Base-by-base conservation (phyloP, 768 basidiomycete genomes). In the Albatrellus ellisii region DNA sequence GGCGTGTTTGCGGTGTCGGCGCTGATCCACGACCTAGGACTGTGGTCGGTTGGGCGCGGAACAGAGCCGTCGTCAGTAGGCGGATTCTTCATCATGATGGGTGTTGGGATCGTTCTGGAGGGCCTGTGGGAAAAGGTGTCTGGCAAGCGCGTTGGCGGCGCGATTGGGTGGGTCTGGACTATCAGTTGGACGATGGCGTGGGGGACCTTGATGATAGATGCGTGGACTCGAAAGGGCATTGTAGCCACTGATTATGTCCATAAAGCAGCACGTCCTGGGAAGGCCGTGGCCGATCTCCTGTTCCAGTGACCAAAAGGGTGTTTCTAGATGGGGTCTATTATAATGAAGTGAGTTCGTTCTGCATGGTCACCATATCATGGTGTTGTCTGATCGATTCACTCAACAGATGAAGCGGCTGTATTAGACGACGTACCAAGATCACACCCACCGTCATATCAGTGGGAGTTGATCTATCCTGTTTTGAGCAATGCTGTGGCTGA, bases 1-100 rank as follows among this genome's bases (percentile, higher is more conserved):
- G 78, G 77, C 6, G 70, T 69, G 3, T 84, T 84, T 53, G 36
- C 69, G 2, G 45, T 71, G 6, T 84, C 81, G 0, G 77, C 68
- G 4, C n/a, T 73, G 6, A 52, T 82, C 4, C 82, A 86, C 43
- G 66, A 73, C 46, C 26, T 70, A 12, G 76, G 72, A 10, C 44
- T 73, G 39, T 79, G 69, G 64, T 73, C 73, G 4, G 69, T 79
- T 70, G 70, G 67, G 1, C 61, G 62, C 4, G 77, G 74, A 14
- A 58, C 61, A 1, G 70, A 79, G 29, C 64, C 70, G 0, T 10
- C 43, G 6, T 40, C 43, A 6, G 58, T 74, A 5, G 56, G 59
- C 1, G 70, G 68, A 1, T 79, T 72, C 54, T 83, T 80, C 53
- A 29, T 79, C 35, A 55, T 74, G 53, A 74, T 70, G 47, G 77